Base-by-base conservation (phyloP, 2,329 filamentous ascomycete genomes). In the Penicillium sp. region DNA sequence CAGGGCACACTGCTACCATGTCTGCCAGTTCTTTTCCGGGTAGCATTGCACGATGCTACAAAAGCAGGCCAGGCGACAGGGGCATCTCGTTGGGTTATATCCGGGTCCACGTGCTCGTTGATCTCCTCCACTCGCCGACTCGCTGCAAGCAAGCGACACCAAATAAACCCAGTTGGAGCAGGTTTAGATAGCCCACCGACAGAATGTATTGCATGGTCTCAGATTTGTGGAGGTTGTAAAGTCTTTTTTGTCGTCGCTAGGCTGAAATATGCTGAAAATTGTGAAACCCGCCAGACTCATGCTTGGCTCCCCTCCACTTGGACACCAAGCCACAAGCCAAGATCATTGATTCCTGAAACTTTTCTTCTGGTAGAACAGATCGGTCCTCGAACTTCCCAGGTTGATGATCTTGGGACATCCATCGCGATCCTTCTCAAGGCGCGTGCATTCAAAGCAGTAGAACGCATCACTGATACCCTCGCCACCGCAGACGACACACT, bases 381-480 rank as follows among this genome's bases (percentile, higher is more conserved):
- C 94, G 71, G 94, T 99, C 78, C 94, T 87, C 58, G 89, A 94
- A 81, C 90, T 96, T 42, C 94, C 94, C 72, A 99, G 79, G 74
- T 99, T 99, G 74, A 99, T 97, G 77, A 99, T 99, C 86, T 99
- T 99, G 53, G 94, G 94, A 77, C 94, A 99, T 2, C 94, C 94
- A 73, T 99, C 94, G 60, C 94, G 83, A 74, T 99, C 94, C 79
- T 97, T 99, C 76, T 99, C 94, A 17, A 99, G 80, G 8, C 94
- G 85, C 58, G 94, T 99, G 76, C 94, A 99, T 79, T 99, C 94
- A 73, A 97, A 97, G 82, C 94, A 99, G 81, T 99, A 99, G 78
- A 97, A 97, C 49, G 94, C 94, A 75, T 99, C 94, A 35, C 90
- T 94, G 75, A 99, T 99, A 31, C 94, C 94, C 79, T 97, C 94